Base-by-base conservation (phyloP, 768 basidiomycete species). In the Tylopilus plumbeoviolaceoides region DNA sequence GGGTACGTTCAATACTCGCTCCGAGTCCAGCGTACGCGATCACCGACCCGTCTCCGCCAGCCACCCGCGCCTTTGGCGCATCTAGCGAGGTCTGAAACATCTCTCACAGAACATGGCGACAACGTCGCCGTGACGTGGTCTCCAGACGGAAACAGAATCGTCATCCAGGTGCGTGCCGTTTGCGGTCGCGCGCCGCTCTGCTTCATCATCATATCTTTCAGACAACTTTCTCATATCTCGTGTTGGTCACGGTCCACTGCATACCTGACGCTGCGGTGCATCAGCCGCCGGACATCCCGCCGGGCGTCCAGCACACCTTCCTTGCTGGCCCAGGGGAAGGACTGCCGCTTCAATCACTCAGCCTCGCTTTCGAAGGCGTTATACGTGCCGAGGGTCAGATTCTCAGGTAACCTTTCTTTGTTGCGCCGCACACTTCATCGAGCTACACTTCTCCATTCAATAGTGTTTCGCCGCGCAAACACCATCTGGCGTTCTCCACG, bases 271-370 rank as follows among this genome's bases (percentile, higher is more conserved):
- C 78, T 56, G 69, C 70, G 38, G 83, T 78, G 10, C 88, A 84
- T 64, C 75, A 75, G 61, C 69, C 79, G 4, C 76, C 83, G 46
- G 77, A 80, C 20, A 61, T 77, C 27, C 77, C 72, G 38, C 55
- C 53, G 23, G 68, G 66, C 58, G 75, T 83, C 33, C 83, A 83
- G 61, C 78, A 83, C 27, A 84, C 80, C 62, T 90, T 92, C 65
- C 70, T 88, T 20, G 75, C 87, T 20, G 89, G 91, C 36, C 80
- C 91, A 11, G 90, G 91, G n/a, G 90, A 91, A 70, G 87, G 80
- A 6, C 67, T 84, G 4, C 80, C 82, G 0, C 72, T 92, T 31
- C 85, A 86, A 49, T 77, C 82, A n/a, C 69, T 90, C 35, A 75
- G 74, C 44, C 73, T 92, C 48, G 78, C 82, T 35, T 82, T 94